Base-by-base conservation (phyloP, 2,329 filamentous ascomycete species). In the Aspergillus ochraceus region DNA sequence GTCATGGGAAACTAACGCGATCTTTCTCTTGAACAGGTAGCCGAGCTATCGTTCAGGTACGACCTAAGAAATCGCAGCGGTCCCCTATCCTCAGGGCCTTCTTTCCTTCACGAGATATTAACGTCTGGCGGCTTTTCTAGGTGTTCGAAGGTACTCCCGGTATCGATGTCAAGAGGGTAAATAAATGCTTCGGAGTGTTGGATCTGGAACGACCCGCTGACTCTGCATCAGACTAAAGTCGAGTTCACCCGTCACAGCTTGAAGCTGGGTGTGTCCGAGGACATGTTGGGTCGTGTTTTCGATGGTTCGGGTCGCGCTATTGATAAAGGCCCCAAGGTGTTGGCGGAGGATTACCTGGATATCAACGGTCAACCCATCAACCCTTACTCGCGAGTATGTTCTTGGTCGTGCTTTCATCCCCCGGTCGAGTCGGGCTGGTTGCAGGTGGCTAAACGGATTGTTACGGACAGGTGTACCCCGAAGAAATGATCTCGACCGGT, bases 401-500 rank as follows among this genome's bases (percentile, higher is more conserved):
- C 49, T 10, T 49, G 39, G 22, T 52, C 26, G 45, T 24, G 29
- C 26, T 55, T 4, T 19, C 22, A n/a, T 30, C 32, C 0, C 11
- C 11, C 10, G 6, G 29, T 11, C 20, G 11, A 14, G 20, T 22
- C 20, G 14, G 36, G 3, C 9, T 54, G 12, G 24, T n/a, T 47
- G 26, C 42, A 26, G 17, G 36, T 22, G 29, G 61, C 63, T 67
- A 60, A 36, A 20, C 10, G n/a, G 22, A 24, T 8, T 39, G 49
- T 39, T n/a, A 72, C 55, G 20, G 49, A 32, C 36, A 96, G 92
- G 91, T 97, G 69, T 99, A 99, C 76, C 95, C 95, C 73, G 95
- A 99, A 83, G 96, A 99, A 81, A 99, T 99, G 94, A 98, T 99
- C 73, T 95, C 94, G 39, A 99, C 95, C 52, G 95, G 95, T 88